Conservation (phyloP, 768 basidiomycete genomes). For the Collybia sp. region DNA sequence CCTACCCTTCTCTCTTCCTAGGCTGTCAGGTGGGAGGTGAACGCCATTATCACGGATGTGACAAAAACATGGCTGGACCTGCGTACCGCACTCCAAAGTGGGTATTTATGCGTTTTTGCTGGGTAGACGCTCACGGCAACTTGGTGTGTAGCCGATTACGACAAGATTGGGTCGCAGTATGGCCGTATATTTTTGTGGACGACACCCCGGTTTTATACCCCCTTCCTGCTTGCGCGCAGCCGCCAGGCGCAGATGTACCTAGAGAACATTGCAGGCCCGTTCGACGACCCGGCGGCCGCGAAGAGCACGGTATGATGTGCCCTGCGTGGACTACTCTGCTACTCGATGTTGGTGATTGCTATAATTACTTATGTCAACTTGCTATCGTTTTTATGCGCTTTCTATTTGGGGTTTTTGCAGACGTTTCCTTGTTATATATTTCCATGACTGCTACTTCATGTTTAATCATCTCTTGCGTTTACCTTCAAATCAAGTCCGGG, state of each 20-base stretch:
- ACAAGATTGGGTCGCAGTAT: constrained; percentile 56
- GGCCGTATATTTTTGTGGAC: constrained; percentile 76
- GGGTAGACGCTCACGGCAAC: background rate
- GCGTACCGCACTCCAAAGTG: constrained; percentile 53
- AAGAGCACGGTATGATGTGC: constrained; percentile 4
- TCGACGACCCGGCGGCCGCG: constrained; percentile 26
- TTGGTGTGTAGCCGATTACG: constrained; percentile 51
- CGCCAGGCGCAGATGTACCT: constrained; percentile 26
- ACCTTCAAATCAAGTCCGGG: too few species aligned
- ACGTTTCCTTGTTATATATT: background rate
- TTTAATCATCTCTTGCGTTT: too few species aligned
- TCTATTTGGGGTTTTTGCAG: background rate
- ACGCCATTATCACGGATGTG: constrained; percentile 75
- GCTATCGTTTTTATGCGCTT: background rate
- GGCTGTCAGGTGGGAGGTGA: constrained; percentile 77
- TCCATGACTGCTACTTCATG: too few species aligned
- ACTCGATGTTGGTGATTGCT: too few species aligned
- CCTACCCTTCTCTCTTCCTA: constrained; percentile 21
- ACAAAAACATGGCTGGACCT: constrained; percentile 66
- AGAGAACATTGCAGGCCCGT: constrained; percentile 51
- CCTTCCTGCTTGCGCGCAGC: constrained; percentile 28
- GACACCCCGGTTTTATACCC: constrained; percentile 53
- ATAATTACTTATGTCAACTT: too few species aligned
- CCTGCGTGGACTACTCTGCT: background rate
- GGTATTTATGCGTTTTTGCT: constrained; percentile 13